Base-by-base conservation (phyloP, 495 filamentous ascomycete genomes). In the Clavariopsis aquatica region DNA sequence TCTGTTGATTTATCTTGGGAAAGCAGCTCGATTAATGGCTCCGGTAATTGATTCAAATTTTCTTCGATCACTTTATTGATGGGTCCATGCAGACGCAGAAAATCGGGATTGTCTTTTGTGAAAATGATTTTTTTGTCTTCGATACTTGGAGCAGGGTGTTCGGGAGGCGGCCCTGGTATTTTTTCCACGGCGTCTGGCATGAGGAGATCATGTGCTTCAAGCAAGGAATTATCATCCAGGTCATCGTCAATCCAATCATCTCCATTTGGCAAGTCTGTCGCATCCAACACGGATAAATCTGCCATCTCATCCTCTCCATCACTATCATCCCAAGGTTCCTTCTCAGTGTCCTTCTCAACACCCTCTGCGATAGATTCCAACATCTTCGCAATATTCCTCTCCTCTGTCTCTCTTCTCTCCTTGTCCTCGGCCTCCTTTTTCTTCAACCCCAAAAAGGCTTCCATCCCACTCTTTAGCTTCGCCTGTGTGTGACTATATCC, bases 401-500 rank as follows among this genome's bases (percentile, higher is more conserved):
- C 15, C 9, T 57, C 59, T 4, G 43, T 52, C 9, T 49, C 34
- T 19, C 56, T 29, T 45, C 49, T 59, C 26, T 38, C 34, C 23
- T 56, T n/a, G 15, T 57, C 58, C 20, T 64, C 34, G 5, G 26
- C 6, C n/a, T 49, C 36, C 28, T 31, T 46, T 34, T 62, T 65
- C 52, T 52, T 52, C 15, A 60, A 53, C 23, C 62, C 52, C 20
- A 72, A 19, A 62, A 72, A 72, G 3, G 56, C 47, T 56, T 72
- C 70, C 70, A 72, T 72, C 3, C 60, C 70, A 1, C 17, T 63
- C 66, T 68, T 70, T 56, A 72, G 26, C 53, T 36, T 49, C 52
- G 55, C 52, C 61, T 72, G 70, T 9, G 64, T 68, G 31, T 68
- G 68, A 54, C 47, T 68, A 45, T 62, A 72, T 27, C 70, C 70